Base-by-base conservation (phyloP, 2,329 filamentous ascomycete species). In the Aspergillus brunneoviolaceus region DNA sequence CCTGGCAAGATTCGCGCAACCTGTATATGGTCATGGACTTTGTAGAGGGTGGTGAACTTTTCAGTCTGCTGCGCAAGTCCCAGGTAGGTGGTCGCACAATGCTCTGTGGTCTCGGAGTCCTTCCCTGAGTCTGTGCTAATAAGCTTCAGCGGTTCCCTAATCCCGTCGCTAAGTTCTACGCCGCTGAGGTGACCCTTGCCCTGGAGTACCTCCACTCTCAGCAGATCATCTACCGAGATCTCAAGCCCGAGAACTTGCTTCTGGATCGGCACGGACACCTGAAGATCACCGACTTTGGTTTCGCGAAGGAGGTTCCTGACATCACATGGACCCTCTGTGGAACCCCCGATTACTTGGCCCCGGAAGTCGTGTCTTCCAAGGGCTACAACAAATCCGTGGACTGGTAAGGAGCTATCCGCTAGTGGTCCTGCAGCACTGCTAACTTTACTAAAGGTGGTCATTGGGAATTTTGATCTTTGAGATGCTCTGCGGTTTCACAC, bases 11-110 rank as follows among this genome's bases (percentile, higher is more conserved):
- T 72, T 85, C 88, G 54, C 92, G 88, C 79, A 98, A 97, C 75
- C 82, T 99, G 39, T 99, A 99, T 85, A 99, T 99, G 95, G 95
- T 99, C 71, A 99, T 99, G 95, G 95, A 99, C 77, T 99, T 99
- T 81, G 94, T 99, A 57, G 95, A 99, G 79, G 95, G 95, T 68
- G 95, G 95, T 72, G 95, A 99, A 82, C 83, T 99, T 57, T 99
- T 99, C 77, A 98, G 94, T 67, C 79, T 99, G 70, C 81, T 99
- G 70, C 86, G 95, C 70, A 98, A 99, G 79, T 98, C 94, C 60
- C 88, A 83, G 88, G 94, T 85, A 86, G 85, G 83, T 79, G 56
- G 51, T 58, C 60, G 39, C 60, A 63, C 55, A 57, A 63, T 58
- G 61, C 56, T 55, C 49, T 49, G 55, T 35, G 57, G 62, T 42